phyloP scores from a whole-genome alignment of 169 alveolate species.

The Eimeria mitis region DNA sequence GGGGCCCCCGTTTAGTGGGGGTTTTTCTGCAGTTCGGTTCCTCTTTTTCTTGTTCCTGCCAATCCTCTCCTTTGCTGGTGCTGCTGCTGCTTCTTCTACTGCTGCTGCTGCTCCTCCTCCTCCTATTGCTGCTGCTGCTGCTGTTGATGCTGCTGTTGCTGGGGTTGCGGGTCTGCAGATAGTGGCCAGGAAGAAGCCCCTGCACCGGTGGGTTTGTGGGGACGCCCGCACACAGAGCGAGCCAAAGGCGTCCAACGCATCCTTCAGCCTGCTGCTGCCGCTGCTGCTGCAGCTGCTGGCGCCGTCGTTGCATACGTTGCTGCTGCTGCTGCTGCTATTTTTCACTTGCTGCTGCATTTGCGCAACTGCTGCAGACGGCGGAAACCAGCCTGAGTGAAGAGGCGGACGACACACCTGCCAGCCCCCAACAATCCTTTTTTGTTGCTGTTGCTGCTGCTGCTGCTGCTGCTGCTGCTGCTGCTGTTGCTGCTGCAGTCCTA shows the following conservation, averaged over 20 bases:
- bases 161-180: constrained; percentile 46
- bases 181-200: constrained; percentile 86
- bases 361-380: constrained; percentile 26
- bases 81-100: not conserved
- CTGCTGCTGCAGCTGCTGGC: not conserved
- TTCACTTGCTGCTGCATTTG: constrained; percentile 33
- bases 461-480: constrained; percentile 6
- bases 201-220: constrained; percentile 83
- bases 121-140: not conserved
- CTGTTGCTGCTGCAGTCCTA: constrained; percentile 49
- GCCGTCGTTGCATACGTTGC: not conserved
- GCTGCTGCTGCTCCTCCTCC: not conserved
- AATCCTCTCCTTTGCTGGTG: not conserved
- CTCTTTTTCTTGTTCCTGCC: not conserved
- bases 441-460: constrained; percentile 27
- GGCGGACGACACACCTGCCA: constrained; percentile 31
- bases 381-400: constrained; percentile 69
- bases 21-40: not conserved
- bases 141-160: constrained; percentile 7
- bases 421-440: not conserved
- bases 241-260: constrained; percentile 34
- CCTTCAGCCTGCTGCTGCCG: not conserved
- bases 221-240: constrained; percentile 67
- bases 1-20: not conserved
- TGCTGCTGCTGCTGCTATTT: constrained; percentile 42